Evolutionary conservation across 2,329 filamentous ascomycete species (phyloP), one percentile per base, ranked within the genome.

Genomic region (Calonectria pteridis): DNA sequence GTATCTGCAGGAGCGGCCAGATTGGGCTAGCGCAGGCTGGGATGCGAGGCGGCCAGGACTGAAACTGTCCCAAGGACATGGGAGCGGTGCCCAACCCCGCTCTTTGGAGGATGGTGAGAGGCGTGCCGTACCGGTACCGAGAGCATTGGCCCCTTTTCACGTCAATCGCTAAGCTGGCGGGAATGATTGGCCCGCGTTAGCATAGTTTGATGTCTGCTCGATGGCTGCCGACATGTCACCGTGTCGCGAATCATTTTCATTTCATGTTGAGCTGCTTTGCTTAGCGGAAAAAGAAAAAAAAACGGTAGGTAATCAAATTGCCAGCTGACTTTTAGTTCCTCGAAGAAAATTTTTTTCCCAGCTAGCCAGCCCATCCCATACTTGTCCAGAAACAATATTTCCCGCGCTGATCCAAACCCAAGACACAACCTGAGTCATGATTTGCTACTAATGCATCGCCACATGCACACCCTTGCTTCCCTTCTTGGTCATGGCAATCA

Each of bases 381-480:
- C 23, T 55, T 55, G 51, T 18, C 35, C 35, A 37, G 14, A 43
- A 55, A n/a, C 20, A 20, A 29, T 9, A 55, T 55, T 20, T 55
- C 51, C 51, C 51, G 16, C 11, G 51, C 49, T 29, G 49, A 51
- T 51, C 49, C 18, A 55, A 29, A 33, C 28, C 51, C 18, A n/a
- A 55, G 29, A 20, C 51, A 33, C 51, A 33, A 31, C 29, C 51
- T 31, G 51, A 55, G 28, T 55, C 59, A 67, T 67, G 64, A 11
- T 28, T 53, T 55, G 20, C 16, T 31, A 18, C 64, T 67, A 67
- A 29, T 55, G 18, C 49, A 67, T 55, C n/a, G 23, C 35, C 40
- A 55, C 65, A 33, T 18, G 50, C 33, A 67, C 65, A 1, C 65
- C 65, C n/a, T 67, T 70, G 51, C 55, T 73, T 33, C 69, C 69